phyloP scores from a whole-genome alignment of 1,284 basidiomycete species.

The Sanguinoderma infundibulare region DNA sequence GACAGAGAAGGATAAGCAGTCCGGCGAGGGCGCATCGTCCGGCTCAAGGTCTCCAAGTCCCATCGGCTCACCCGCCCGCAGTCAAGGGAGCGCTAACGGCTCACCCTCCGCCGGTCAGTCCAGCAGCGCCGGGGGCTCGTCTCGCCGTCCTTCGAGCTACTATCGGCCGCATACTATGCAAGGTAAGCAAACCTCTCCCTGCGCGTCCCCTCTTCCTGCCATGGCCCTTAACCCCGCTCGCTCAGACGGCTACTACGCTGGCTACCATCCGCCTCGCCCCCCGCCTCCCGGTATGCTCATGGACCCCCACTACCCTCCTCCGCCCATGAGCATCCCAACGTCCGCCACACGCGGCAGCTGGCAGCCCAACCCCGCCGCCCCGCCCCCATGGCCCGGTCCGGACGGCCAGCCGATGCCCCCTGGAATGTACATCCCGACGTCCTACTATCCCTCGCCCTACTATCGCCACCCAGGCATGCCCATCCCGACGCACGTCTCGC shows the following conservation, averaged over 20 bases:
- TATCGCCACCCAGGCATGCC: conserved; percentile 45
- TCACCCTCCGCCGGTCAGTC: conserved; percentile 32
- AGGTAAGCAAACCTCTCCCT: conserved; percentile 31
- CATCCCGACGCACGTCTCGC: conserved; percentile 34
- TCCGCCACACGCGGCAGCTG: conserved; percentile 50
- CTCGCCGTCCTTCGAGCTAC: conserved; percentile 51
- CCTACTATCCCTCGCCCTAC: conserved; percentile 51
- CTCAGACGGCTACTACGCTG: conserved; percentile 20
- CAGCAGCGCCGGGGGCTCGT: conserved; percentile 24
- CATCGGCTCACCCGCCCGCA: conserved; percentile 51
- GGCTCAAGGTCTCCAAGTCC: conserved; percentile 54
- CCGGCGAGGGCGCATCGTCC: conserved; percentile 43
- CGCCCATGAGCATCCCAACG: conserved; percentile 52
- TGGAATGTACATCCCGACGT: conserved; percentile 38
- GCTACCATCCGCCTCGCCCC: conserved; percentile 28
- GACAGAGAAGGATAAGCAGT: conserved; percentile 29
- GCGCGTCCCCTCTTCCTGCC: background rate
- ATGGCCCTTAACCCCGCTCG: conserved; percentile 21
- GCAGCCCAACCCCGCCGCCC: conserved; percentile 31
- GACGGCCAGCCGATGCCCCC: conserved; percentile 34
- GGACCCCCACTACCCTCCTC: conserved; percentile 40
- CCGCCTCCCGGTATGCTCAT: conserved; percentile 36
- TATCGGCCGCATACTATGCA: conserved; percentile 63
- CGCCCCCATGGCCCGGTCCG: conserved; percentile 41
- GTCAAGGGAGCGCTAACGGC: conserved; percentile 43